Evolutionary conservation across 441 rosid genomes (phyloP).

Genomic region (Erodium moschatum): DNA sequence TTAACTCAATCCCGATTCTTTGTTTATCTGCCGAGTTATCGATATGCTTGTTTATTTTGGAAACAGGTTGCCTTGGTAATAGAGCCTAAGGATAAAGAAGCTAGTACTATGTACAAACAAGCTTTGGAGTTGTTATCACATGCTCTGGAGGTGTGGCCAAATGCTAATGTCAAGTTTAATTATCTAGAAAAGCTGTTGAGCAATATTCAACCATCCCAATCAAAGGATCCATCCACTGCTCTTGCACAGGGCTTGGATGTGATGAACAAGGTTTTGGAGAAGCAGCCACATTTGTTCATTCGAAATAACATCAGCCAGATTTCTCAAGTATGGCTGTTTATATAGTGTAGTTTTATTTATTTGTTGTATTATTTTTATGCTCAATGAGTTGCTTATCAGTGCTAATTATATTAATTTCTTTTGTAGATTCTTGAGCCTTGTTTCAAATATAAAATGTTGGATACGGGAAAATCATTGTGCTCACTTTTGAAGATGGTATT

Average conservation of each 20-base stretch:
- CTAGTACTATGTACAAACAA: constrained; percentile 82
- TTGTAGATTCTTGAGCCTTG: constrained; percentile 88
- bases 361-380: not conserved
- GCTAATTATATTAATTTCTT: constrained; percentile 31
- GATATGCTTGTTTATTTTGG: constrained; percentile 15
- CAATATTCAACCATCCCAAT: constrained; percentile 83
- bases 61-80: constrained; percentile 91
- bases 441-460: constrained; percentile 85
- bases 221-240: constrained; percentile 88
- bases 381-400: not conserved
- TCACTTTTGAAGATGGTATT: constrained; percentile 90
- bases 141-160: constrained; percentile 98
- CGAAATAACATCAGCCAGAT: constrained; percentile 84
- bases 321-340: constrained; percentile 54
- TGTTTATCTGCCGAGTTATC: not conserved
- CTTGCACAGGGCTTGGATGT: constrained; percentile 96
- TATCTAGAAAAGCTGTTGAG: constrained; percentile 80
- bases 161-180: constrained; percentile 89
- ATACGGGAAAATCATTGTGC: constrained; percentile 91
- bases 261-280: constrained; percentile 96
- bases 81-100: constrained; percentile 98
- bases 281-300: constrained; percentile 89
- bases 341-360: constrained; percentile 16
- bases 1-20: constrained; percentile 16
- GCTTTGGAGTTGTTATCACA: constrained; percentile 86